Percentiles rank a stretch among this genome's conserved stretches.
Evolutionary conservation across 495 filamentous ascomycete genomes (phyloP).

Genomic region (Penicillium paradoxum): DNA sequence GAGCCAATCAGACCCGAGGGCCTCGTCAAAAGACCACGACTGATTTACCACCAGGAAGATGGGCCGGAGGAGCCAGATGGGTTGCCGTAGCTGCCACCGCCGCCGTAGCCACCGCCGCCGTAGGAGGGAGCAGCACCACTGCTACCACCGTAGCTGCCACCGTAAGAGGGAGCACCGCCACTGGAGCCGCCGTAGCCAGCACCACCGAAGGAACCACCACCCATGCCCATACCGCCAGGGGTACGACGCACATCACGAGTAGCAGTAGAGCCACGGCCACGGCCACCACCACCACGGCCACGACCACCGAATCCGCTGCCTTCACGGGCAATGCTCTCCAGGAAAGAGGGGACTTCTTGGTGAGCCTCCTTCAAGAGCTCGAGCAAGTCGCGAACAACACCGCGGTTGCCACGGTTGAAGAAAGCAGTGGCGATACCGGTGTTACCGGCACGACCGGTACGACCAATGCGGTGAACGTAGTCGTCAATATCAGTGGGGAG

Average conservation of each 20-base stretch:
- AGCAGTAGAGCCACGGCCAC: slow-evolving; percentile 52
- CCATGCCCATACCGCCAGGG: slow-evolving; percentile 34
- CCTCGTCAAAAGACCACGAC: slow-evolving; percentile 46
- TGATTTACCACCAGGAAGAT: slow-evolving; percentile 91
- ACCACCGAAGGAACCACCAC: slow-evolving; percentile 47
- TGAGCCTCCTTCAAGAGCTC: slow-evolving; percentile 97
- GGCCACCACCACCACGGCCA: slow-evolving; percentile 65
- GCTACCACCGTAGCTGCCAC: slow-evolving; percentile 42
- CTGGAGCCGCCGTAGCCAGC: slow-evolving; percentile 44
- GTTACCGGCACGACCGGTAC: slow-evolving; percentile 99
- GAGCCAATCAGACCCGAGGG: slow-evolving; percentile 44
- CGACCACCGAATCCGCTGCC: slow-evolving; percentile 73
- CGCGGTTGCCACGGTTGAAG: slow-evolving; percentile 99
- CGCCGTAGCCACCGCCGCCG: slow-evolving; percentile 30
- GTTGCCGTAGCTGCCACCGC: slow-evolving; percentile 71
- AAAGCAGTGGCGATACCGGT: slow-evolving; percentile 97
- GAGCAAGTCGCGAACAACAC: slow-evolving; percentile 89
- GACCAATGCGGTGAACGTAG: slow-evolving; percentile 98
- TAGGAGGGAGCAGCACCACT: slow-evolving; percentile 28
- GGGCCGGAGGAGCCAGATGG: slow-evolving; percentile 75
- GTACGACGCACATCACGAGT: slow-evolving; percentile 86
- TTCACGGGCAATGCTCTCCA: slow-evolving; percentile 95
- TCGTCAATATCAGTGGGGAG: slow-evolving; percentile 98
- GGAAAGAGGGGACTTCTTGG: slow-evolving; percentile 88
- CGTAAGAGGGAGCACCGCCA: slow-evolving; percentile 24